Evolutionary conservation across 2,329 filamentous ascomycete genomes (phyloP), one percentile per base, ranked within the genome.

Genomic region (Diaporthe helianthi): DNA sequence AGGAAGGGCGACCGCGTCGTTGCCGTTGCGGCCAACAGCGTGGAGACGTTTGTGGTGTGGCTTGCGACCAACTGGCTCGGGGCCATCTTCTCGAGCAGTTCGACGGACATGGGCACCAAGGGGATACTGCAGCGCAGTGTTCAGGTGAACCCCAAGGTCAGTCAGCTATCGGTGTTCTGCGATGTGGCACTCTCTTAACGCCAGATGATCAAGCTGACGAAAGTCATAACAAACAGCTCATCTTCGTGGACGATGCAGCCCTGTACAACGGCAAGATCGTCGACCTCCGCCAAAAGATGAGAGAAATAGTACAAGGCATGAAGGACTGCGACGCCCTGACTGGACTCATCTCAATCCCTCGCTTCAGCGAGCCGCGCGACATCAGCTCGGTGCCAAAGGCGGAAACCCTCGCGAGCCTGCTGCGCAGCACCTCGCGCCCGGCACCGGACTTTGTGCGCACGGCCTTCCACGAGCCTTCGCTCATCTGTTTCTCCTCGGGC

Each of bases 191-290:
- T 19, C 24, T 38, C 22, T 33, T 44, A 2, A 24, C 15, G 63
- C 7, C 54, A 26, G 54, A 53, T 36, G 13, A n/a, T n/a, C 72
- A 74, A 47, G 73, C 53, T 67, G 52, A 47, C 22, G 0, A 26
- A 26, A 5, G n/a, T 10, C 10, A 2, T 4, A n/a, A n/a, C n/a
- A n/a, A n/a, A 6, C 46, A 87, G 78, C 92, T 88, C 76, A 83
- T 97, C n/a, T 96, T 97, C 76, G 89, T 95, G 75, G 93, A 97
- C 74, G 93, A 96, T 74, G 89, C 85, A 46, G 87, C 93, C 0
- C 80, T 95, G 3, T 97, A 97, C 74, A 95, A 95, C 73, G 92
- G 92, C 54, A 93, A 92, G 78, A 87, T 83, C 0, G 83, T 92
- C 29, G 92, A 96, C 75, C 81, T 97, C 47, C 83, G 91, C 5